Base-by-base conservation (phyloP, 1,284 basidiomycete genomes). In the Bjerkandera adusta region DNA sequence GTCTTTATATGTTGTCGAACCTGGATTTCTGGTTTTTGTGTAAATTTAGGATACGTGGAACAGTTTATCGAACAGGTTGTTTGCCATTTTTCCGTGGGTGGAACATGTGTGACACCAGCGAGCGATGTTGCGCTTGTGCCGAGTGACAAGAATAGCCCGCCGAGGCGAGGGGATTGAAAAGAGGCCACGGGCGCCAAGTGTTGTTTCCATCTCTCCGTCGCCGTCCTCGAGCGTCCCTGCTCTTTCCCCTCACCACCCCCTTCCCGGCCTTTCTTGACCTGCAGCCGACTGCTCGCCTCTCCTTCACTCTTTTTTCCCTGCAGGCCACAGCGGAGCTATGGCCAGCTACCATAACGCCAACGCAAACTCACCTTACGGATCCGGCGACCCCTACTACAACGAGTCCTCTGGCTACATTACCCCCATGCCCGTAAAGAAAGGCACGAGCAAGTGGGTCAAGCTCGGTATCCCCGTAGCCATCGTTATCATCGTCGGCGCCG, bases 401-500 rank as follows among this genome's bases (percentile, higher is more conserved):
- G 73, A 77, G 59, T 84, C 85, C 35, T 74, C 83, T 12, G 85
- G 84, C 43, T 85, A 73, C 55, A 77, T 85, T 50, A 71, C 79
- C 24, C 80, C 81, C 6, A 45, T 40, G 30, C 52, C 60, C 48
- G 48, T 56, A 12, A 74, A 73, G 68, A 71, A 69, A 49, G 56
- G 63, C 22, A 52, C 61, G 20, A 75, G 69, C 68, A 76, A 75
- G 35, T 85, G 81, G 83, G 61, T 86, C 54, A 84, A 81, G 64
- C 69, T 84, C 54, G 84, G 82, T 58, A 55, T 86, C 29, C 84
- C 84, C 27, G 66, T 88, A 45, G 62, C 77, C 39, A 65, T 91
- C 52, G 58, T 82, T 48, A 73, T 91, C 56, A 83, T 92, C 57
- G 65, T 83, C 52, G 90, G 71, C 45, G 89, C 83, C 39, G 87